phyloP scores from a whole-genome alignment of 1,139 yeast species.

The Diutina siamensis region DNA sequence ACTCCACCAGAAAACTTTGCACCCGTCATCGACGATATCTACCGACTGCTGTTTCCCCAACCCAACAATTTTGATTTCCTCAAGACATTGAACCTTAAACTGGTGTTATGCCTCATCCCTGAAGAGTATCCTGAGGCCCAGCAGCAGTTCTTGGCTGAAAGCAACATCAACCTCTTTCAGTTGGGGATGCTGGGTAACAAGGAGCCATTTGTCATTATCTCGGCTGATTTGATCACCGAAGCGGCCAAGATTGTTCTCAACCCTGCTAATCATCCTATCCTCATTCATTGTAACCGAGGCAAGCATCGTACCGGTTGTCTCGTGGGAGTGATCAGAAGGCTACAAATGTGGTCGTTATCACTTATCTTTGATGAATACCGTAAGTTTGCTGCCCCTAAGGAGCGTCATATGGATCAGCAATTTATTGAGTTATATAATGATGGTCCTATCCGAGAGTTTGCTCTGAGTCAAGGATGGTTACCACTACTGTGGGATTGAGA shows the following conservation, averaged over 20 bases:
- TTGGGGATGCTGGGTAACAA: constrained; percentile 93
- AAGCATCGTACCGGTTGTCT: constrained; percentile 95
- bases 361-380: constrained; percentile 93
- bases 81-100: constrained; percentile 48
- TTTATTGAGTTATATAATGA: constrained; percentile 83
- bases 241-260: constrained; percentile 74
- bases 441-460: constrained; percentile 26
- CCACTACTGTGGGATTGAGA: constrained; percentile 1
- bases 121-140: constrained; percentile 85
- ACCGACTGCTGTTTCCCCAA: constrained; percentile 84
- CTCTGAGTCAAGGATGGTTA: not conserved
- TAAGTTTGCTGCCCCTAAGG: constrained; percentile 89
- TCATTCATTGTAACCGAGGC: constrained; percentile 92
- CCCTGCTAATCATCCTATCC: constrained; percentile 79
- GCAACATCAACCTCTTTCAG: constrained; percentile 64
- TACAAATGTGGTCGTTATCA: constrained; percentile 87
- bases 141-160: constrained; percentile 42
- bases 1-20: constrained; percentile 89
- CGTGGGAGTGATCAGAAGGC: constrained; percentile 78
- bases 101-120: constrained; percentile 76
- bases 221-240: constrained; percentile 63
- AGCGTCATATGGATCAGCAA: constrained; percentile 89
- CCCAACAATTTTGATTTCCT: constrained; percentile 69
- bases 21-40: constrained; percentile 67
- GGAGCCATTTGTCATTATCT: constrained; percentile 84